Conservation (phyloP, 768 basidiomycete species). For the Mrakia hoshinonis region DNA sequence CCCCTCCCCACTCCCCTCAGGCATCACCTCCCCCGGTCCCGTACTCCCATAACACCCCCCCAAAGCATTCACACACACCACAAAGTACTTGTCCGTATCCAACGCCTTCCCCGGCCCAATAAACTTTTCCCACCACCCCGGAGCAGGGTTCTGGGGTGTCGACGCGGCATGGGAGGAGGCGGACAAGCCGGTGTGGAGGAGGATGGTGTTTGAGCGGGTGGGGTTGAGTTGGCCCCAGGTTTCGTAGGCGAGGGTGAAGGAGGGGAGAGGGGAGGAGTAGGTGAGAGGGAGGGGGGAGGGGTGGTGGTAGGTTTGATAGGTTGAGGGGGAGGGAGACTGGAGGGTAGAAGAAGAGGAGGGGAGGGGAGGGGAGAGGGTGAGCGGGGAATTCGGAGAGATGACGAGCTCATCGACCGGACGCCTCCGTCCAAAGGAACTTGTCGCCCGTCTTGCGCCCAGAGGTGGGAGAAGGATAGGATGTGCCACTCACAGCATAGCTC, state of each 20-base stretch:
- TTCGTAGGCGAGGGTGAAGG: conserved; percentile 88
- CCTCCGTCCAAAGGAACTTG: too few relatives aligned
- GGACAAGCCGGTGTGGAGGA: conserved; percentile 90
- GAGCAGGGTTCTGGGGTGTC: conserved; percentile 61
- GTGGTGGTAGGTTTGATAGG: conserved; percentile 62
- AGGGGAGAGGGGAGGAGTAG: conserved; percentile 48
- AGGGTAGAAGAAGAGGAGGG: background rate
- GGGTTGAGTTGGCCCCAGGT: conserved; percentile 89
- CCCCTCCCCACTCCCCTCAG: conserved; percentile 42
- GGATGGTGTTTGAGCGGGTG: conserved; percentile 71
- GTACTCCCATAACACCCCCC: conserved; percentile 98
- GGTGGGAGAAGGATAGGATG: background rate
- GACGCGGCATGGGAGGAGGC: conserved; percentile 92
- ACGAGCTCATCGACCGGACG: background rate
- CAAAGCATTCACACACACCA: conserved; percentile 92
- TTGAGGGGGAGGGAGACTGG: conserved; percentile 23
- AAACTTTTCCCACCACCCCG: conserved; percentile 99
- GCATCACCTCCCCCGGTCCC: conserved; percentile 75
- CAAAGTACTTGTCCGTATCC: conserved; percentile 83
- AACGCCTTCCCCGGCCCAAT: conserved; percentile 90
- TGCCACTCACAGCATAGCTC: conserved; percentile 21
- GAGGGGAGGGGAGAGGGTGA: background rate
- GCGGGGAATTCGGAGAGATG: conserved; percentile 29
- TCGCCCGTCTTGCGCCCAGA: background rate
- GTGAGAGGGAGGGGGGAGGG: conserved; percentile 53